A percentile compares a stretch with the other conserved stretches of the same genome.
Evolutionary conservation across 2,329 filamentous ascomycete species (phyloP).

Genomic region (Fusarium agapanthi): DNA sequence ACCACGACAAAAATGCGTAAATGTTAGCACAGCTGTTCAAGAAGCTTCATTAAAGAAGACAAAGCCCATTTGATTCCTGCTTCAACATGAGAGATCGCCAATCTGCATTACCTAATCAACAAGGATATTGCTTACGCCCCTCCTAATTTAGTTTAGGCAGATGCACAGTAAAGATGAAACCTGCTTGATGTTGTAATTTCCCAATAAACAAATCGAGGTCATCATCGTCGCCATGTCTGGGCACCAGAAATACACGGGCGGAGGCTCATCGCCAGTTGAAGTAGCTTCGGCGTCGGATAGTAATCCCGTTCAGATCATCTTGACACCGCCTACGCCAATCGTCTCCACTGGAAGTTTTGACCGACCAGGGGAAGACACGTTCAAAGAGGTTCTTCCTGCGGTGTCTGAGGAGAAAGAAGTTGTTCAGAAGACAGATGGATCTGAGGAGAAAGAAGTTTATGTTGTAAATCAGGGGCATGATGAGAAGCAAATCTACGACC

Average conservation of each 20-base stretch:
- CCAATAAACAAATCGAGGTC: not conserved
- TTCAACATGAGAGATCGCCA: not conserved
- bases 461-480: not conserved
- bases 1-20: not conserved
- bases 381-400: conserved; percentile 18
- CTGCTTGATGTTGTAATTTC: not conserved
- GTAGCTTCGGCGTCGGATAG: not conserved
- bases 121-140: conserved; percentile 10
- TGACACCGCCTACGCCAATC: conserved; percentile 30
- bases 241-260: not conserved
- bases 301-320: conserved; percentile 19
- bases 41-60: not conserved
- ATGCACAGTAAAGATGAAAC: not conserved
- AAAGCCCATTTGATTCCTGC: not conserved
- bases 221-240: conserved; percentile 4
- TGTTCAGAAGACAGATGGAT: not conserved
- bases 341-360: not conserved
- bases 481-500: conserved; percentile 12
- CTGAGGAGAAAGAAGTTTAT: conserved; percentile 6
- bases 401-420: conserved; percentile 29
- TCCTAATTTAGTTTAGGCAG: not conserved
- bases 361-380: conserved; percentile 3
- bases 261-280: not conserved
- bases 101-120: conserved; percentile 17
- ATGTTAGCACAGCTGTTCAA: not conserved